Evolutionary conservation across 352 stramenopile genomes (phyloP).

Genomic region (Albugo candida): DNA sequence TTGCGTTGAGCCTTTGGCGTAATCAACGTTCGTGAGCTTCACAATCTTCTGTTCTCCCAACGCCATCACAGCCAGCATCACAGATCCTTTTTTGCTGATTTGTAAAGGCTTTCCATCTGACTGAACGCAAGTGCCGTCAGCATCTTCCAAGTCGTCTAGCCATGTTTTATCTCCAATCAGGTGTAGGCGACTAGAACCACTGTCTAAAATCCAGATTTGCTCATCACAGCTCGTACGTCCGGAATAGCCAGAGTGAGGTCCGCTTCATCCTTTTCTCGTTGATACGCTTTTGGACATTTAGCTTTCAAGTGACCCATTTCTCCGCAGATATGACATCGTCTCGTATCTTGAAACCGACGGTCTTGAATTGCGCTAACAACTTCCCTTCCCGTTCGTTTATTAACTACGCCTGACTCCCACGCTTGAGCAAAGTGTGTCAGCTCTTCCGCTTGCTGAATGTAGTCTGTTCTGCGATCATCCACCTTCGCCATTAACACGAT

Average conservation of each 20-base stretch:
- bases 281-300: neutral
- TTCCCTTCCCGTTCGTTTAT: neutral
- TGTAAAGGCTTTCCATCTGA: neutral
- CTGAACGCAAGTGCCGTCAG: neutral
- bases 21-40: neutral
- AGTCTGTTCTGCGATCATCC: neutral
- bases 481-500: neutral
- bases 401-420: neutral
- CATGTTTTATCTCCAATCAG: no score
- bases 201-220: neutral
- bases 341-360: neutral
- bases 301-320: neutral
- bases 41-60: neutral
- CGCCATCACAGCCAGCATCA: neutral
- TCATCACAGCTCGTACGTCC: neutral
- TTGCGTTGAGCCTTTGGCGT: neutral
- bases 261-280: neutral
- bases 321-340: neutral
- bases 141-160: no score
- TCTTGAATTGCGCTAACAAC: neutral
- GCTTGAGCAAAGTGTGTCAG: constrained; percentile 3
- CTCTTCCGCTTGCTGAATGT: constrained; percentile 2
- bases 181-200: neutral
- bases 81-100: neutral
- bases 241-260: neutral